These are phyloP conservation scores for Aspergillus nomiae DNA, from an alignment of 2,329 filamentous ascomycete species.

Conservation along the genomic window DNA sequence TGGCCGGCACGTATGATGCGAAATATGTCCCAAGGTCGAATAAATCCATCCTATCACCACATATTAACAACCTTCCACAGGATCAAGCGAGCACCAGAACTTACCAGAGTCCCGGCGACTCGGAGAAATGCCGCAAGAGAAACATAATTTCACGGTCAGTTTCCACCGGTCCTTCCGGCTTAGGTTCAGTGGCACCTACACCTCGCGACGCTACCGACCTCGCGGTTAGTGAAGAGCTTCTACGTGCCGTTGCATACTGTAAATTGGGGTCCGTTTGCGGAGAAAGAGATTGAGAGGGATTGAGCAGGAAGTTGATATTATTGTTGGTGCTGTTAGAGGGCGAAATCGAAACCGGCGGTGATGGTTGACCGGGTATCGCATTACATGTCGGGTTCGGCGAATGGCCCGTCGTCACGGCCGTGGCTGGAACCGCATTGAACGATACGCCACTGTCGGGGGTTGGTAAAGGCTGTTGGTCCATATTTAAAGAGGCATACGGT, in stretches of 20 bases:
- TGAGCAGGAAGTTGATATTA: constrained; percentile 60
- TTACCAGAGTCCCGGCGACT: constrained; percentile 61
- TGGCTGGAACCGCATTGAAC: constrained; percentile 23
- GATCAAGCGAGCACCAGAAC: constrained; percentile 13
- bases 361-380: constrained; percentile 37
- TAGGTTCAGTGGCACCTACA: constrained; percentile 18
- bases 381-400: constrained; percentile 38
- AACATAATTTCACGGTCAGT: constrained; percentile 61
- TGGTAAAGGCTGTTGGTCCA: constrained; percentile 28
- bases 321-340: constrained; percentile 42
- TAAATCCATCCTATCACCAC: constrained; percentile 43
- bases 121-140: constrained; percentile 61
- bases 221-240: constrained; percentile 33
- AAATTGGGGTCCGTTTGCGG: constrained; percentile 48
- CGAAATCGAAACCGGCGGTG: constrained; percentile 48
- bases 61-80: constrained; percentile 11
- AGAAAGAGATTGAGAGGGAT: constrained; percentile 47
- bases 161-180: constrained; percentile 35
- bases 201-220: constrained; percentile 25
- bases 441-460: constrained; percentile 19
- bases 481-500: constrained; percentile 26
- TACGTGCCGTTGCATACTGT: constrained; percentile 30
- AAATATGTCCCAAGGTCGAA: constrained; percentile 60
- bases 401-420: constrained; percentile 26
- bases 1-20: constrained; percentile 60